phyloP scores from a whole-genome alignment of 1,284 basidiomycete genomes.

The Lentinus polychrous region DNA sequence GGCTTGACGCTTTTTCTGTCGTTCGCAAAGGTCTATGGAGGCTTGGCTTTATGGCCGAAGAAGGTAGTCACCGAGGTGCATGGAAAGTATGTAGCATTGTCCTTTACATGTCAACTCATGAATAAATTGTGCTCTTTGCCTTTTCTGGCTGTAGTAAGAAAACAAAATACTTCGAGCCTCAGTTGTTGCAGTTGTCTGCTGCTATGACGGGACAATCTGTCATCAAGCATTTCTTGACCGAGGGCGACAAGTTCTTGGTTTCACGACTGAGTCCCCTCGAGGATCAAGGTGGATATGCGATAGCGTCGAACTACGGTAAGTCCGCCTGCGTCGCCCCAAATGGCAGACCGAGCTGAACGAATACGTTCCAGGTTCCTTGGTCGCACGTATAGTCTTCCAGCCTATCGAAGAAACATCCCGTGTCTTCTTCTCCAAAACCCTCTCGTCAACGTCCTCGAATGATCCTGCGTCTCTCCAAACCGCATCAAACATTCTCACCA shows the following conservation, averaged over 20 bases:
- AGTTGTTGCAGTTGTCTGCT: constrained; percentile 51
- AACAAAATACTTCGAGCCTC: constrained; percentile 39
- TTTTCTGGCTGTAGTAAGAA: constrained; percentile 14
- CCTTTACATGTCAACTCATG: neutral
- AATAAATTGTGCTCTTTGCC: neutral
- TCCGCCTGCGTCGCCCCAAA: constrained; percentile 5
- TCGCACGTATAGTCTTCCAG: constrained; percentile 88
- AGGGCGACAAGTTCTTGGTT: constrained; percentile 90
- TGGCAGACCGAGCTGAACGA: neutral
- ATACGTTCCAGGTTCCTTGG: constrained; percentile 64
- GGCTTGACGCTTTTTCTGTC: constrained; percentile 31
- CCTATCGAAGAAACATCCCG: constrained; percentile 88
- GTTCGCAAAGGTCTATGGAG: constrained; percentile 23
- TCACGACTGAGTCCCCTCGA: constrained; percentile 75
- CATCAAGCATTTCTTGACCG: constrained; percentile 92
- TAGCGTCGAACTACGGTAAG: constrained; percentile 91
- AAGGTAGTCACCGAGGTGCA: constrained; percentile 17
- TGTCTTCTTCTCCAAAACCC: constrained; percentile 76
- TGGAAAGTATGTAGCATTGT: constrained; percentile 22
- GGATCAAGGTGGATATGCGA: constrained; percentile 90
- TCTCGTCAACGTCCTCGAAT: constrained; percentile 26
- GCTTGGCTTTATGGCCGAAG: constrained; percentile 12
- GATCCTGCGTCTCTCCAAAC: constrained; percentile 17
- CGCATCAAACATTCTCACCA: constrained; percentile 31
- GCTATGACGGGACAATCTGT: constrained; percentile 85